Conservation (phyloP, 805 yeast species). For the Cyberlindnera veronae region DNA sequence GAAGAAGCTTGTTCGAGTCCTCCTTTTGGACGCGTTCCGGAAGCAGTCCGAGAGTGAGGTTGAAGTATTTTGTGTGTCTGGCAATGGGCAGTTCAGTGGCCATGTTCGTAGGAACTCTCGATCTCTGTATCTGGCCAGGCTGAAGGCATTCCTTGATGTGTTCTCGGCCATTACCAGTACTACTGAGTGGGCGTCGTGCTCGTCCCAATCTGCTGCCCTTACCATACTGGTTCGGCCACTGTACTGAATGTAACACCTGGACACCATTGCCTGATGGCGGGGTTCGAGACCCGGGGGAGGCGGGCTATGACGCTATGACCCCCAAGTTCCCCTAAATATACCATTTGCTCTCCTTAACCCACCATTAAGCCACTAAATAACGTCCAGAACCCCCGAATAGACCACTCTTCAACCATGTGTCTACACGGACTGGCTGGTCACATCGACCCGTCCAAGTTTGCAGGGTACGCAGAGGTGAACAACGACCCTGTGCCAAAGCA, state of each 20-base stretch:
- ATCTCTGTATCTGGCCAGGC: too few relatives aligned
- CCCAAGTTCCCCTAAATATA: background rate
- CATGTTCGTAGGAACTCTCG: too few relatives aligned
- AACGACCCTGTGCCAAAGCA: slow-evolving; percentile 68
- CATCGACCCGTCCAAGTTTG: slow-evolving; percentile 8
- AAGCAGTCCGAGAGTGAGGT: slow-evolving; percentile 48
- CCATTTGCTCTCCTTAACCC: background rate
- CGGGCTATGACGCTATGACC: background rate
- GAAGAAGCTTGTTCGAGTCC: slow-evolving; percentile 66
- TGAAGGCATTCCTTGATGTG: too few relatives aligned
- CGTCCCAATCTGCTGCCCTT: too few relatives aligned
- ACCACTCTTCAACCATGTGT: slow-evolving; percentile 8
- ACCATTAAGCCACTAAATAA: background rate
- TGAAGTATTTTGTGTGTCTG: slow-evolving; percentile 42
- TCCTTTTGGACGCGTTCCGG: slow-evolving; percentile 56
- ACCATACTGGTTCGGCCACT: too few relatives aligned
- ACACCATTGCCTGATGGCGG: background rate
- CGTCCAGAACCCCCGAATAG: background rate
- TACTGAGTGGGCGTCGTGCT: too few relatives aligned
- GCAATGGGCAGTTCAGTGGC: too few relatives aligned
- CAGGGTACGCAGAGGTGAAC: slow-evolving; percentile 39
- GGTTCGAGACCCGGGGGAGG: too few relatives aligned
- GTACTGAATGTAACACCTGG: too few relatives aligned
- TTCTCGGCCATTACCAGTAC: too few relatives aligned
- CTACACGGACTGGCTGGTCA: slow-evolving; percentile 15